Base-by-base conservation (phyloP, 345 rosid species). In the Eucalyptus regnans region DNA sequence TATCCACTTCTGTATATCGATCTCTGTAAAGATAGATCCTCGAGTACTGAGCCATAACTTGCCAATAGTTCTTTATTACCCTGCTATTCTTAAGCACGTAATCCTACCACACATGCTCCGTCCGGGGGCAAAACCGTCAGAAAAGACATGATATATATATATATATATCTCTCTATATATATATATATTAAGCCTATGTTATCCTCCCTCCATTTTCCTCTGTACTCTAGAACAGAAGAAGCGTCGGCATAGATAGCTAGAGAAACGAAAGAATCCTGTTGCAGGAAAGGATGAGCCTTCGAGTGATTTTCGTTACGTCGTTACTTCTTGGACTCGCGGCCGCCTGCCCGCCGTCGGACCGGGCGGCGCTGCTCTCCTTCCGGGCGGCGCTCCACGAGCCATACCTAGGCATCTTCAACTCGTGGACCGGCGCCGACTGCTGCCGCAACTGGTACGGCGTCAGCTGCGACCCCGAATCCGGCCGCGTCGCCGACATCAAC, bases 381-480 rank as follows among this genome's bases (percentile, higher is more conserved):
- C 93, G 91, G 62, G 90, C 95, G 29, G 94, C 94, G 88, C 98
- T 97, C 76, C 93, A 92, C 86, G 99, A 96, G 89, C 93, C 98
- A 2, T 68, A 92, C 92, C 89, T 96, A 46, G 97, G 97, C 89
- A 93, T 96, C 88, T 97, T 97, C 96, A 93, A 94, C 27, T 89
- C 98, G 4, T 97, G 99, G 99, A 93, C 90, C 16, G 99, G 99
- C 41, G 54, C 64, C 81, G 96, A 97, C 94, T 97, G 99, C 90
- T 97, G 99, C 91, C 94, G 91, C 88, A 95, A 92, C 90, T 96
- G 99, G 99, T 94, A 96, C 91, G 99, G 99, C 84, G 86, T 97
- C 85, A 95, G 96, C 92, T 97, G 99, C 87, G 97, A 97, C 94
- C 90, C 87, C 27, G 87, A 94, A 87, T 93, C 95, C 86, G 89